phyloP scores from a whole-genome alignment of 1,284 basidiomycete species.

The Ceratobasidium theobromae region DNA sequence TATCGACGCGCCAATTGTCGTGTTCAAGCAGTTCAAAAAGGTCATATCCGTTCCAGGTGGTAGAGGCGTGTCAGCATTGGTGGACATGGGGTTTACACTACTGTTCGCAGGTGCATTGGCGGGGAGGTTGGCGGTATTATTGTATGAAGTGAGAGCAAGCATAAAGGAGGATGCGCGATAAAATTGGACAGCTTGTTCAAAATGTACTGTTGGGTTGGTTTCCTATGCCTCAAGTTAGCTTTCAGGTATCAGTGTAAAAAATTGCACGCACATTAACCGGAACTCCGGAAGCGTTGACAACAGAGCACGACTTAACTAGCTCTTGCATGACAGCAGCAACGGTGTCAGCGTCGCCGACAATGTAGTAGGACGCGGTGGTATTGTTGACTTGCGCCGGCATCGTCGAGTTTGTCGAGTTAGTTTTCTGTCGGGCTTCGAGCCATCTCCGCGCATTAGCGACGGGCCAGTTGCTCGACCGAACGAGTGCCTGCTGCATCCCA shows the following conservation, averaged over 20 bases:
- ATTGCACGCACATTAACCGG: conserved; percentile 6
- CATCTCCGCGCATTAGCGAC: background rate
- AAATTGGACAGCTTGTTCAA: conserved; percentile 41
- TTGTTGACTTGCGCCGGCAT: conserved; percentile 24
- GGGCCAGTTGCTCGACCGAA: conserved; percentile 29
- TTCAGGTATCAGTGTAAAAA: background rate
- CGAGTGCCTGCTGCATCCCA: conserved; percentile 29
- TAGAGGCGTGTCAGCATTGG: conserved; percentile 26
- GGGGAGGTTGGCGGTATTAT: conserved; percentile 38
- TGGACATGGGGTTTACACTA: conserved; percentile 1
- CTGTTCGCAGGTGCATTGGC: conserved; percentile 28
- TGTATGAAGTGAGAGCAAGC: conserved; percentile 39
- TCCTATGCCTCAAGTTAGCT: background rate
- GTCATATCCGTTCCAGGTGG: conserved; percentile 32
- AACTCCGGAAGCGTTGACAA: conserved; percentile 31
- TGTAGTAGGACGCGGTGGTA: conserved; percentile 37
- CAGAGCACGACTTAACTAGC: conserved; percentile 38
- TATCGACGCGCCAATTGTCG: conserved; percentile 33
- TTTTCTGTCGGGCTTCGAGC: conserved; percentile 6
- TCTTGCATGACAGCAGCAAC: conserved; percentile 37
- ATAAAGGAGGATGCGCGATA: conserved; percentile 41
- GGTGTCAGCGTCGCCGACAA: conserved; percentile 40
- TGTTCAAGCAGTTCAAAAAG: conserved; percentile 34
- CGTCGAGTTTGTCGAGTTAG: conserved; percentile 14
- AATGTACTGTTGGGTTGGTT: conserved; percentile 28